Conservation (phyloP, 805 yeast species). For the Ogataea paraovalis region DNA sequence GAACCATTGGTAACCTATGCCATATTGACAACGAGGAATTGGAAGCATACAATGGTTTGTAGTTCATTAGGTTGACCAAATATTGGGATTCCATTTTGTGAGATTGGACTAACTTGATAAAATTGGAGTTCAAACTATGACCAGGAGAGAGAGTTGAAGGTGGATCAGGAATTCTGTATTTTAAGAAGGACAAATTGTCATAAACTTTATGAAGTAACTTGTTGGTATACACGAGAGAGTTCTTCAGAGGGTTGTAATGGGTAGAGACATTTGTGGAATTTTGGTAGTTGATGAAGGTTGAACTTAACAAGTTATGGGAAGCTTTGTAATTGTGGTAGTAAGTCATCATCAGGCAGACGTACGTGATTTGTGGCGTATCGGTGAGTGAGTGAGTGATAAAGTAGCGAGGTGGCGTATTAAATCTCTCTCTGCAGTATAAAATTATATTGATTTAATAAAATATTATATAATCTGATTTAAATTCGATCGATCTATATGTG, state of each 20-base stretch:
- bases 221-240: slow-evolving; percentile 12
- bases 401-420: too few species aligned
- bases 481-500: too few species aligned
- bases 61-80: slow-evolving; percentile 33
- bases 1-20: slow-evolving; percentile 57
- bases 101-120: slow-evolving; percentile 13
- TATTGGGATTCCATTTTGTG: slow-evolving; percentile 33
- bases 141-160: slow-evolving; percentile 6
- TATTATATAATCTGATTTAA: too few species aligned
- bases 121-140: slow-evolving; percentile 6
- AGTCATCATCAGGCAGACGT: too few species aligned
- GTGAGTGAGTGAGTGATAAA: not conserved
- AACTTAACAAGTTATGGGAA: slow-evolving; percentile 13
- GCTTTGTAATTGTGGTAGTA: slow-evolving; percentile 22
- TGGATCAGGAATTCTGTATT: slow-evolving; percentile 22
- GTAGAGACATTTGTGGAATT: slow-evolving; percentile 6
- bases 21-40: slow-evolving; percentile 42
- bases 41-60: slow-evolving; percentile 32
- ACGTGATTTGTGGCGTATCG: too few species aligned
- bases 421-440: too few species aligned
- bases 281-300: slow-evolving; percentile 18
- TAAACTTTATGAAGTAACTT: slow-evolving; percentile 12
- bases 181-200: slow-evolving; percentile 16
- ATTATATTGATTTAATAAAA: too few species aligned
- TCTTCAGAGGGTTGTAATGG: slow-evolving; percentile 4